These are phyloP conservation scores for Extremus antarcticus DNA, from an alignment of 495 filamentous ascomycete species.

Conservation along the genomic window DNA sequence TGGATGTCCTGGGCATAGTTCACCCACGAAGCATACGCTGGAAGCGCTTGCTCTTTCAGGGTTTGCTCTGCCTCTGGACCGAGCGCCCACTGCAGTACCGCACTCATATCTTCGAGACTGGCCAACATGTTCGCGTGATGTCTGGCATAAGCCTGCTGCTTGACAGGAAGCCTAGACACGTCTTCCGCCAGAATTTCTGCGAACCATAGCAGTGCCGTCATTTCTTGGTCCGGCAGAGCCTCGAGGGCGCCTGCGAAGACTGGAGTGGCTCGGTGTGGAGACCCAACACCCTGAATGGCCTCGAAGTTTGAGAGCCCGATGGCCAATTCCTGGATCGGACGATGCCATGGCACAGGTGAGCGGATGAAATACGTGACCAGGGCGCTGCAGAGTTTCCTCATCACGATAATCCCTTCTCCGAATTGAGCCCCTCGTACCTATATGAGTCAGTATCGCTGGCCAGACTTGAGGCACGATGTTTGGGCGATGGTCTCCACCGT, in stretches of 20 bases:
- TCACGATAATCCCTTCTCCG: constrained; percentile 53
- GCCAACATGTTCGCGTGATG: constrained; percentile 13
- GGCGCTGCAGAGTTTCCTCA: constrained; percentile 74
- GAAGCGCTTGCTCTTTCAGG: constrained; percentile 5
- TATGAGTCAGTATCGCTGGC: not conserved
- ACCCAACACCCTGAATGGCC: not conserved
- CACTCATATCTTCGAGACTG: constrained; percentile 10
- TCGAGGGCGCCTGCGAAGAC: not conserved
- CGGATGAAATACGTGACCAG: constrained; percentile 70
- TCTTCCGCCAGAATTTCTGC: constrained; percentile 65
- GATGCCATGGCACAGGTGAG: constrained; percentile 55
- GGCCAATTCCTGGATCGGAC: constrained; percentile 57
- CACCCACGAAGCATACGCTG: constrained; percentile 47
- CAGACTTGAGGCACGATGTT: not conserved
- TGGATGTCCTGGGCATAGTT: constrained; percentile 52
- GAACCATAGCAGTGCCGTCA: constrained; percentile 60
- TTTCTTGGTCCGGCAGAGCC: constrained; percentile 30
- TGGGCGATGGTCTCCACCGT: not conserved
- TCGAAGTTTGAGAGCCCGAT: constrained; percentile 19
- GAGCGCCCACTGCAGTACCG: not conserved
- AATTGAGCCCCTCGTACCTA: constrained; percentile 42
- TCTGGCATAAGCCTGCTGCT: constrained; percentile 17
- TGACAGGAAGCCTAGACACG: constrained; percentile 52
- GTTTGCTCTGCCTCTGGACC: not conserved
- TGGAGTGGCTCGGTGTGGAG: not conserved